Percentiles rank a stretch among this genome's conserved stretches.
phyloP scores from a whole-genome alignment of 768 basidiomycete species.

The Leccinum pellstonianum region DNA sequence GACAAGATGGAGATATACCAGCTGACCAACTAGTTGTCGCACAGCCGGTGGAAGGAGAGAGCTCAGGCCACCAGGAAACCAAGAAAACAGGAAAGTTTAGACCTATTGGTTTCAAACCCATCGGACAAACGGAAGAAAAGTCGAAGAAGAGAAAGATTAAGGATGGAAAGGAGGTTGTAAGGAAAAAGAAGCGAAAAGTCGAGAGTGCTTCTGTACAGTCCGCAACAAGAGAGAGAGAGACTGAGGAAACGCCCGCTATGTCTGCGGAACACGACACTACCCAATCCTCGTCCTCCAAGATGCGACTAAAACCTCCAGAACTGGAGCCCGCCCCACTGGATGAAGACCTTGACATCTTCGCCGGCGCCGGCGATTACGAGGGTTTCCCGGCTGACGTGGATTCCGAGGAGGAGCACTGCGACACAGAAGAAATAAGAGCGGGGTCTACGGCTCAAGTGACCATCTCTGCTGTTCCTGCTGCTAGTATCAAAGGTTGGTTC shows the following conservation, averaged over 20 bases:
- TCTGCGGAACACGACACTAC: neutral
- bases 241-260: neutral
- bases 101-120: conserved; percentile 65
- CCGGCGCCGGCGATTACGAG: conserved; percentile 79
- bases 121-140: conserved; percentile 46
- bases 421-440: conserved; percentile 15
- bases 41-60: conserved; percentile 17
- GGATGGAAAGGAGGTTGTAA: conserved; percentile 37
- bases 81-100: conserved; percentile 47
- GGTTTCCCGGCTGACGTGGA: conserved; percentile 61
- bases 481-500: conserved; percentile 44
- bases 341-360: conserved; percentile 87
- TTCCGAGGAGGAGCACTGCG: conserved; percentile 38
- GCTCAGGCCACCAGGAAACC: conserved; percentile 35
- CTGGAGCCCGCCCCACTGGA: conserved; percentile 29
- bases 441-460: conserved; percentile 11
- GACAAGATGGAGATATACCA: conserved; percentile 30
- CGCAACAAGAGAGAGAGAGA: neutral
- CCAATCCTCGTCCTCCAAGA: conserved; percentile 10
- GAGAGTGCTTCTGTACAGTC: conserved; percentile 29
- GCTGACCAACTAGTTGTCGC: conserved; percentile 12
- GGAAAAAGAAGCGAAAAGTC: conserved; percentile 61
- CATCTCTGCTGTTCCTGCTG: conserved; percentile 5
- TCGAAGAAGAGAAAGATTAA: conserved; percentile 44
- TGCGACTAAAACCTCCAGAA: conserved; percentile 11